Evolutionary conservation across 768 basidiomycete genomes (phyloP), one percentile per base, ranked within the genome.

Genomic region (Sistotremastrum suecicum): DNA sequence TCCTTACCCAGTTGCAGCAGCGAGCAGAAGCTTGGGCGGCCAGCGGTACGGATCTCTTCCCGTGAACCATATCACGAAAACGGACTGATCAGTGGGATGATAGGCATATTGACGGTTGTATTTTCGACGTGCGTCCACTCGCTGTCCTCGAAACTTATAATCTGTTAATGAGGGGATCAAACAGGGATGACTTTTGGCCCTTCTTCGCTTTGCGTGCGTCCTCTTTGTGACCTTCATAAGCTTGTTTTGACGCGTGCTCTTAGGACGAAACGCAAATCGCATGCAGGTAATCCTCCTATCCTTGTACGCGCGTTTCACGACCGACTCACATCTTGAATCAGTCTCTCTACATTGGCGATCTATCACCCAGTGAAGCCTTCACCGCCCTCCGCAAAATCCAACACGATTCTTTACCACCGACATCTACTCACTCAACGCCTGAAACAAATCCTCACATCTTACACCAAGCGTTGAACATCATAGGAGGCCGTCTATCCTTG

Each of bases 1-100:
- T 91, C 65, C 66, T 95, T n/a, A 63, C 90, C 46, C 86, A 88
- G 54, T 69, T 91, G 11, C 90, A 91, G 57, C 85, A 86, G 56
- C 72, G 78, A 46, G 89, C 85, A 4, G 89, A 91, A 58, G 63
- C 79, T 5, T 92, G 91, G 87, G 78, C 83, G 4, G 80, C 83
- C 7, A 77, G 80, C 59, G 76, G 84, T 81, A 50, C 9, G 30
- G 20, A 34, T 46, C 52, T 46, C 29, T 48, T 33, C 28, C 47
- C 34, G 41, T 29, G 50, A 49, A 44, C 30, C 36, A 42, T 12
- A 37, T 6, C 42, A 42, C 8, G 42, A 34, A 43, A 49, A 48
- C 37, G 40, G 35, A 46, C 42, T 46, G 11, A 43, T 39, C 39
- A 35, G 34, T n/a, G 4, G 31, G 53, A 48, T 37, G 32, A 33